phyloP scores from a whole-genome alignment of 2,329 filamentous ascomycete genomes.

The Exserohilum turcica region DNA sequence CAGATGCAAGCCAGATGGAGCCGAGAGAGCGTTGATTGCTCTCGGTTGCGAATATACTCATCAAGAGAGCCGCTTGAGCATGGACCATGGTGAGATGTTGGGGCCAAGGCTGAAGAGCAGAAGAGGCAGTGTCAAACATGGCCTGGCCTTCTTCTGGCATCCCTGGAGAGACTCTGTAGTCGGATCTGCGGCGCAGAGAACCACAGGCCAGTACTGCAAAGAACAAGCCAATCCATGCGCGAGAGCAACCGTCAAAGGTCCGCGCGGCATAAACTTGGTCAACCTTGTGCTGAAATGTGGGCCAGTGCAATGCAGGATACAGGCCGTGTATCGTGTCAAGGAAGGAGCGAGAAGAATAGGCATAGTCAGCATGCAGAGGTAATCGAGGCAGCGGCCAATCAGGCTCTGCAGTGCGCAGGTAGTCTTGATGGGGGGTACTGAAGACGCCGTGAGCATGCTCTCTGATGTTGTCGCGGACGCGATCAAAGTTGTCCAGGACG shows the following conservation, averaged over 20 bases:
- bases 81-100: conserved; percentile 78
- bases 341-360: conserved; percentile 76
- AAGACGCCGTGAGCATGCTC: conserved; percentile 78
- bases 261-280: conserved; percentile 75
- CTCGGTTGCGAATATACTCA: conserved; percentile 81
- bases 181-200: conserved; percentile 69
- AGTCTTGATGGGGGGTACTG: conserved; percentile 70
- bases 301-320: conserved; percentile 88
- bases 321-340: conserved; percentile 76
- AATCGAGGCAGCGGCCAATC: conserved; percentile 64
- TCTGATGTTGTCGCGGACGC: conserved; percentile 73
- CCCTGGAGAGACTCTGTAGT: conserved; percentile 60
- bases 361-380: conserved; percentile 71
- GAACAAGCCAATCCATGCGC: conserved; percentile 78
- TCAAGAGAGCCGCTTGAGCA: conserved; percentile 72
- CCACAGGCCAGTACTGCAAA: conserved; percentile 85
- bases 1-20: conserved; percentile 82
- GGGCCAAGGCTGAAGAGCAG: conserved; percentile 78
- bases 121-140: conserved; percentile 73
- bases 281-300: conserved; percentile 75
- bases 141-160: conserved; percentile 62
- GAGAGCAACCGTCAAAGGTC: conserved; percentile 64
- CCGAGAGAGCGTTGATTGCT: conserved; percentile 84
- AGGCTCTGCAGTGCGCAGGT: conserved; percentile 51
- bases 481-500: conserved; percentile 69